These are phyloP conservation scores for Beauveria sp. DNA, from an alignment of 2,329 filamentous ascomycete species.

Conservation along the genomic window DNA sequence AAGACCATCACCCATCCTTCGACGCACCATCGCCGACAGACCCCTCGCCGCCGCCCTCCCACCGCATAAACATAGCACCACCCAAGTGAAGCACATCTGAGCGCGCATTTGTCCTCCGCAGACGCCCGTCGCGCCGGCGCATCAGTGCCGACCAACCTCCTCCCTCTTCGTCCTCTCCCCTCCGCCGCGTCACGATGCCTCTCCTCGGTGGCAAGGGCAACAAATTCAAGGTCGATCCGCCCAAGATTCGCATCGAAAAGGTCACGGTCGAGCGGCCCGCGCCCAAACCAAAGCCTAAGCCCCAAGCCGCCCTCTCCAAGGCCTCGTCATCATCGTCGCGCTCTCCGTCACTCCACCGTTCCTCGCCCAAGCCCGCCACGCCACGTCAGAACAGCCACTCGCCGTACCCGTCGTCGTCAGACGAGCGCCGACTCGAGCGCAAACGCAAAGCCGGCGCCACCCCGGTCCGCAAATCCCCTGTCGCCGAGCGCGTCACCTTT, in stretches of 20 bases:
- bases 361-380: conserved; percentile 33
- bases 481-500: conserved; percentile 40
- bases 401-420: conserved; percentile 33
- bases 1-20: not conserved
- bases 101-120: not conserved
- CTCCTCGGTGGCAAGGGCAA: conserved; percentile 35
- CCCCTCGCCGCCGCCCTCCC: not conserved
- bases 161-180: not conserved
- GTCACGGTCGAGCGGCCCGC: conserved; percentile 35
- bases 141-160: not conserved
- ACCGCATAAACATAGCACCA: not conserved
- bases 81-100: not conserved
- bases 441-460: conserved; percentile 39
- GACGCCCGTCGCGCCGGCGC: not conserved
- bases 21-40: not conserved
- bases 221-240: conserved; percentile 44
- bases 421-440: conserved; percentile 30
- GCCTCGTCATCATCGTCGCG: conserved; percentile 26
- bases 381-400: conserved; percentile 33
- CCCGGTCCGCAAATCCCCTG: conserved; percentile 33
- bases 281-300: conserved; percentile 30
- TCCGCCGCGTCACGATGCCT: conserved; percentile 16
- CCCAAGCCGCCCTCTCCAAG: conserved; percentile 21
- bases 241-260: conserved; percentile 45
- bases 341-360: conserved; percentile 27